Conservation (phyloP, 345 rosid genomes). For the Citrus maxima region DNA sequence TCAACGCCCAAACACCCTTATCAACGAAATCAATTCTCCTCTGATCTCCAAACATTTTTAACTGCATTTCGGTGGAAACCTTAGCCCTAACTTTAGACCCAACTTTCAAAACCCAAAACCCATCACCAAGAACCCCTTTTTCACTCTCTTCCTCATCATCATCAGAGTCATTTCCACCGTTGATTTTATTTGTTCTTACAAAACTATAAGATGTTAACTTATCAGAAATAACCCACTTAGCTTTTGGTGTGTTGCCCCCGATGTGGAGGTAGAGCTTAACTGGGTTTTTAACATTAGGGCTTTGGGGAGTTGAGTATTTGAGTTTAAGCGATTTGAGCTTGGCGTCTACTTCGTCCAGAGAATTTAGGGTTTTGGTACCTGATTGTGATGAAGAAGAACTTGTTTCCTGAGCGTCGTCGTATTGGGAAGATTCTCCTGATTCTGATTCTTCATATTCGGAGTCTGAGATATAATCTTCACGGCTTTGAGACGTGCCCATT, state of each 20-base stretch:
- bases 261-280: slow-evolving; percentile 84
- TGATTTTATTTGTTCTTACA: slow-evolving; percentile 27
- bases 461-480: slow-evolving; percentile 49
- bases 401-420: slow-evolving; percentile 36
- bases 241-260: slow-evolving; percentile 79
- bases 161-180: slow-evolving; percentile 29
- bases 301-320: slow-evolving; percentile 35
- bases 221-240: slow-evolving; percentile 75
- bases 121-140: slow-evolving; percentile 28
- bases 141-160: slow-evolving; percentile 43
- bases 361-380: slow-evolving; percentile 22
- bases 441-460: slow-evolving; percentile 42
- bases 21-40: slow-evolving; percentile 74
- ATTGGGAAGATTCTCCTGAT: slow-evolving; percentile 20
- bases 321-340: slow-evolving; percentile 61
- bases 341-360: slow-evolving; percentile 51
- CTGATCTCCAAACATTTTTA: slow-evolving; percentile 88
- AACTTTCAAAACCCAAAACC: slow-evolving; percentile 63
- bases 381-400: slow-evolving; percentile 23
- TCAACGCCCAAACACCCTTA: slow-evolving; percentile 90
- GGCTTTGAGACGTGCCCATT: slow-evolving; percentile 78
- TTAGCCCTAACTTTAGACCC: slow-evolving; percentile 62
- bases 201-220: slow-evolving; percentile 56
- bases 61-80: slow-evolving; percentile 76
- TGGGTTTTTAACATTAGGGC: slow-evolving; percentile 38